Evolutionary conservation across 768 basidiomycete species (phyloP).

Genomic region (Leccinum uliginosum): DNA sequence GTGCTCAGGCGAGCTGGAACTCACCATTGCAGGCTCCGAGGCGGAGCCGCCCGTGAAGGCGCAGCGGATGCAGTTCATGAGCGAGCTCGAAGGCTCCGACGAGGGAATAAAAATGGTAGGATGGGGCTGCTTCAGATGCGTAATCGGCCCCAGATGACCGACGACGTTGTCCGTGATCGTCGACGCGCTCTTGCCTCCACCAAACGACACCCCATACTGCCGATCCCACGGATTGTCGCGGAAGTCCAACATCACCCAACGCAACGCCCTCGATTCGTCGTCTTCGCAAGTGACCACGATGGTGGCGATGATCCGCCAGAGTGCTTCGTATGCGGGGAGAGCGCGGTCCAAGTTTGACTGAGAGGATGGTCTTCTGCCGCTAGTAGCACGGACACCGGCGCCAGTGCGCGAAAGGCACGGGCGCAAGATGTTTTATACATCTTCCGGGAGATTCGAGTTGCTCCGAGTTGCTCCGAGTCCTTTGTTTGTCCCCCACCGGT

Average conservation of each 20-base stretch:
- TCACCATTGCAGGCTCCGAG: too few relatives aligned
- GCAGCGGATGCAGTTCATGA: constrained; percentile 13
- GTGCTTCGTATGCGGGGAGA: constrained; percentile 56
- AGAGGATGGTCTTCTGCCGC: neutral
- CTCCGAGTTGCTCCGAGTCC: too few relatives aligned
- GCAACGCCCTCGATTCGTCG: constrained; percentile 14
- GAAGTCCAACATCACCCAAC: constrained; percentile 35
- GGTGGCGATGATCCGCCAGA: constrained; percentile 58
- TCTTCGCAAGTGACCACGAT: constrained; percentile 34
- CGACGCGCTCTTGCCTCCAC: constrained; percentile 15
- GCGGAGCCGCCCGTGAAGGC: neutral
- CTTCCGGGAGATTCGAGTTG: constrained; percentile 23
- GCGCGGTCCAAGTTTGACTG: constrained; percentile 43
- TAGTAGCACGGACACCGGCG: too few relatives aligned
- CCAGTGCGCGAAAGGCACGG: constrained; percentile 35
- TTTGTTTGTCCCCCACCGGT: constrained; percentile 1
- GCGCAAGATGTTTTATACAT: constrained; percentile 35
- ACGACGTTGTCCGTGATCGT: constrained; percentile 18
- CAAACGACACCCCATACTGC: constrained; percentile 17
- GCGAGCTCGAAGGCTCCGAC: constrained; percentile 2
- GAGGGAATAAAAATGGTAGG: neutral
- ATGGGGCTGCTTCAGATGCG: constrained; percentile 6
- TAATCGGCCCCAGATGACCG: constrained; percentile 15
- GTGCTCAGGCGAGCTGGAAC: constrained; percentile 30
- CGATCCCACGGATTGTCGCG: constrained; percentile 29